Conservation (phyloP, 2,329 filamentous ascomycete species). For the Pleomassaria siparia region DNA sequence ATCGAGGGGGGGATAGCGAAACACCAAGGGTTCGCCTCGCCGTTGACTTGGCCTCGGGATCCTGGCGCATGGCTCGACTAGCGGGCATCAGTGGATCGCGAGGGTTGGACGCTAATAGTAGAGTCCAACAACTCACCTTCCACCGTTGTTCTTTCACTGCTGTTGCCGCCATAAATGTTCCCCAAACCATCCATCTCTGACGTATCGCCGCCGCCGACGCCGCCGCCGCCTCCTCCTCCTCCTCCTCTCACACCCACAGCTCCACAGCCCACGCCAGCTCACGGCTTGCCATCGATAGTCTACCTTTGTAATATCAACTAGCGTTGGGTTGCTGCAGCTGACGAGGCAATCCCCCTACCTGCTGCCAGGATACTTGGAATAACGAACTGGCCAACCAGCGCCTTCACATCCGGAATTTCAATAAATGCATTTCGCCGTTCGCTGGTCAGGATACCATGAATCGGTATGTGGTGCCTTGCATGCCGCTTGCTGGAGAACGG, state of each 20-base stretch:
- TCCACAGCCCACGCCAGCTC: neutral
- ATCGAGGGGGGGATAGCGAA: slow-evolving; percentile 20
- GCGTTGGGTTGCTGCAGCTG: slow-evolving; percentile 8
- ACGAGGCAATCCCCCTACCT: slow-evolving; percentile 14
- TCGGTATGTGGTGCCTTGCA: slow-evolving; percentile 34
- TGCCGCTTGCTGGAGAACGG: slow-evolving; percentile 25
- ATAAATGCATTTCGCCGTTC: slow-evolving; percentile 3
- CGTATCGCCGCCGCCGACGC: too few relatives aligned
- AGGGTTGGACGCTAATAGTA: neutral
- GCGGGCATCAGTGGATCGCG: slow-evolving; percentile 19
- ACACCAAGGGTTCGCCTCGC: slow-evolving; percentile 17
- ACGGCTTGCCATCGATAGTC: neutral
- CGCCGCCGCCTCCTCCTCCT: neutral
- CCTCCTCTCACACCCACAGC: neutral
- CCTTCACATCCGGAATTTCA: slow-evolving; percentile 5
- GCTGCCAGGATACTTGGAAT: slow-evolving; percentile 21
- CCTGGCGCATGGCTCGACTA: slow-evolving; percentile 16
- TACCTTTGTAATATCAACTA: slow-evolving; percentile 1
- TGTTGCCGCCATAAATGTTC: neutral
- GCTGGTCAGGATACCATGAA: neutral
- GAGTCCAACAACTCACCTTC: slow-evolving; percentile 6
- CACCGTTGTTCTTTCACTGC: slow-evolving; percentile 10
- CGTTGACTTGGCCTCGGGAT: slow-evolving; percentile 16
- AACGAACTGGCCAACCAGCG: slow-evolving; percentile 27
- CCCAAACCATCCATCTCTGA: neutral